A percentile compares a stretch with the other conserved stretches of the same genome.
Evolutionary conservation across 805 yeast species (phyloP).

Genomic region (Candida peoriensis): DNA sequence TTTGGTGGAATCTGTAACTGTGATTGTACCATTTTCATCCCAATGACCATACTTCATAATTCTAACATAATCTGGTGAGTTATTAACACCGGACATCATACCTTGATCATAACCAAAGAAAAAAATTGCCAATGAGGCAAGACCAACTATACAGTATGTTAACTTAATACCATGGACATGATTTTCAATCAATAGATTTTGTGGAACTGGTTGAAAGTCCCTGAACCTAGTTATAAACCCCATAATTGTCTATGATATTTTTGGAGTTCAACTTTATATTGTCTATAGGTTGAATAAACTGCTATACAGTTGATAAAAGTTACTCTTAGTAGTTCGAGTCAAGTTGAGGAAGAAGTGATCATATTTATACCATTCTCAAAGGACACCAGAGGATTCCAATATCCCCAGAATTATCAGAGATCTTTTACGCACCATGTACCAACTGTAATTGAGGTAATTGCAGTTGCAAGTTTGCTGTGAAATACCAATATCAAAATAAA

Average conservation of each 20-base stretch:
- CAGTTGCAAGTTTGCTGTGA: too few species aligned
- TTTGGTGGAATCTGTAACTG: slow-evolving; percentile 3
- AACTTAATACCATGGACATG: slow-evolving; percentile 3
- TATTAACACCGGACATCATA: slow-evolving; percentile 5
- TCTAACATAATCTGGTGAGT: slow-evolving; percentile 4
- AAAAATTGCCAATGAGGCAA: slow-evolving; percentile 1
- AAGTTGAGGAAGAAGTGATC: too few species aligned
- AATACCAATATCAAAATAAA: too few species aligned
- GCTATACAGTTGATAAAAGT: too few species aligned
- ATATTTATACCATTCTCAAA: too few species aligned
- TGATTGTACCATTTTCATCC: slow-evolving; percentile 3
- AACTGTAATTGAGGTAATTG: too few species aligned
- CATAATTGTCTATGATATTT: slow-evolving; percentile 1
- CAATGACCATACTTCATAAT: slow-evolving; percentile 4
- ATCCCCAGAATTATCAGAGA: too few species aligned
- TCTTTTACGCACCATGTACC: too few species aligned
- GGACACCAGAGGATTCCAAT: too few species aligned
- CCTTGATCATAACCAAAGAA: slow-evolving; percentile 6
- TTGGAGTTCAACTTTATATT: not conserved
- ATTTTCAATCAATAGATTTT: slow-evolving; percentile 1
- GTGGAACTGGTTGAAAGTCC: slow-evolving; percentile 1
- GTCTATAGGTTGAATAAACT: not conserved
- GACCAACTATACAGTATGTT: slow-evolving; percentile 1
- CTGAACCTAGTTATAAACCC: not conserved
- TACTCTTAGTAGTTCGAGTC: too few species aligned